Percentiles rank a stretch among this genome's conserved stretches.
These are phyloP conservation scores for Meripilus lineatus DNA, from an alignment of 1,284 basidiomycete species.

Conservation along the genomic window DNA sequence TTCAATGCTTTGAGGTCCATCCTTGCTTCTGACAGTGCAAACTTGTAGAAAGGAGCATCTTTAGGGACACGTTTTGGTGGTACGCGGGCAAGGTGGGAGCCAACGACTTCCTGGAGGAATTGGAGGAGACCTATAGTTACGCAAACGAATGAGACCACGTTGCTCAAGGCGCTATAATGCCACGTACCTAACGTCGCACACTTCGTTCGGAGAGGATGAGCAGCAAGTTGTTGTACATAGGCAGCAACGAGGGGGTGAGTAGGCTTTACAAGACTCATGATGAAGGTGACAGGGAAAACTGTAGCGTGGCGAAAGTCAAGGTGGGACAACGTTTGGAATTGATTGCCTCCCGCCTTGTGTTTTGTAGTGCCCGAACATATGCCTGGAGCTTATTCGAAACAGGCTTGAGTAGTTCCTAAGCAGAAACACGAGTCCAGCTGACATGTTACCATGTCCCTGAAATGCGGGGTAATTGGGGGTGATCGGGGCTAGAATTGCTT, in stretches of 20 bases:
- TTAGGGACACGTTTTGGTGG: constrained; percentile 47
- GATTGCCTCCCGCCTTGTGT: too few relatives aligned
- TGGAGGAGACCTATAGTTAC: constrained; percentile 50
- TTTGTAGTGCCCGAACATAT: too few relatives aligned
- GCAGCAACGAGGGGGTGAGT: constrained; percentile 52
- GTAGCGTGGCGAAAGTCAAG: not conserved
- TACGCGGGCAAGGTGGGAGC: constrained; percentile 61
- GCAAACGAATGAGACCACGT: too few relatives aligned
- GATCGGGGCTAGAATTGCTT: too few relatives aligned
- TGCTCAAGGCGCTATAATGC: not conserved
- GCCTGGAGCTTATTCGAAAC: too few relatives aligned
- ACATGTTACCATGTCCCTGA: too few relatives aligned
- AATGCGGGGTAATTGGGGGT: too few relatives aligned
- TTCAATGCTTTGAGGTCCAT: constrained; percentile 67
- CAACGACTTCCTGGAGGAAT: constrained; percentile 80
- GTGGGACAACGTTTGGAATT: too few relatives aligned
- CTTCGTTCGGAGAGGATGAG: constrained; percentile 72
- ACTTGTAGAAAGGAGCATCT: constrained; percentile 47
- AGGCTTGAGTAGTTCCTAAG: too few relatives aligned
- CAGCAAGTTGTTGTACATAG: constrained; percentile 59
- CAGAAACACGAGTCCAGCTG: too few relatives aligned
- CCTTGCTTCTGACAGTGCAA: constrained; percentile 51
- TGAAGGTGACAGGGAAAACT: constrained; percentile 3
- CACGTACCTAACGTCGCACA: constrained; percentile 60
- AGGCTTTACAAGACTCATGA: constrained; percentile 23